Base-by-base conservation (phyloP, 73 alveolate species). In the Stentor coeruleus region DNA sequence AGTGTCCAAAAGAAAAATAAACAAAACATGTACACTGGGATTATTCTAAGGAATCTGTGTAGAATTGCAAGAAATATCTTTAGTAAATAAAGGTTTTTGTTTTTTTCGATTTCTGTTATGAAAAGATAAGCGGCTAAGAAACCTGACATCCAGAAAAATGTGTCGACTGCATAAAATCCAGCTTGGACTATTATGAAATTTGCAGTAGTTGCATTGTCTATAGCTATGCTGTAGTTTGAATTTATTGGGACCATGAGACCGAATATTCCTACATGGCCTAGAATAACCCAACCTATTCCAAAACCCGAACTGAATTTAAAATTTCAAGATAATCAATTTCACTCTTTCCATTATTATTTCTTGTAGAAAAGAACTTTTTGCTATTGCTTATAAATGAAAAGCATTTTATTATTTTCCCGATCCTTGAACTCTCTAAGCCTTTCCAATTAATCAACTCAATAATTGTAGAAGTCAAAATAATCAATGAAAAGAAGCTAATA, bases 71-170 rank as follows among this genome's bases (percentile, higher is more conserved):
- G 26, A 66, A 28, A 66, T 1, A 66, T 28, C 81, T 15, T 30
- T 15, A 66, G 59, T 28, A 20, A 26, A 15, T 76, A 28, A 26
- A 77, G 20, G n/a, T 28, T 66, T 66, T 66, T 66, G 0, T 15
- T 15, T 15, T 36, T 15, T 15, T 66, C 20, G 15, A 66, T 20
- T 66, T 66, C 38, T 1, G 31, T 28, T 15, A 66, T 36, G 14
- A 66, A 15, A 20, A 66, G 31, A 35, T 66, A 66, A n/a, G 37
- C 31, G 59, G 37, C 81, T 35, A 66, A 66, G 55, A 66, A 66
- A 20, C 59, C 81, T 28, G 81, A 15, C 14, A 66, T 20, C 2
- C 38, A 66, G 30, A 66, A 66, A 66, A 66, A 66, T 0, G 38
- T 66, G 31, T 66, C 81, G 30, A 66, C 81, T 0, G 81, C 14